phyloP scores from a whole-genome alignment of 1,284 basidiomycete species.

The Fomitopsis palustris region DNA sequence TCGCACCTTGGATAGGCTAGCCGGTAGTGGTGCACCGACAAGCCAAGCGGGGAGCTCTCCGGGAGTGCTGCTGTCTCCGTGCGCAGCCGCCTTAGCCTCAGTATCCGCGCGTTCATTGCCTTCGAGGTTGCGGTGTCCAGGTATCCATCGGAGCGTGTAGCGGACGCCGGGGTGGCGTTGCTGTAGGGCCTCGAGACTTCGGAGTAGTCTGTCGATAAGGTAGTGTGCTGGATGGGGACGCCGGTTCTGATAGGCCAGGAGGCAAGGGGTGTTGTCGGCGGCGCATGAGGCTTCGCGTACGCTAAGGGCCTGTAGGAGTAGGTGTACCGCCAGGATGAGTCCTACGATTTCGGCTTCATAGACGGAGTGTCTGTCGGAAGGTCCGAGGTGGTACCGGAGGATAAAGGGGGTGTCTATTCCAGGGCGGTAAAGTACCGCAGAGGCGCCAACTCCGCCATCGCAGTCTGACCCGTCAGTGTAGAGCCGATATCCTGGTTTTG shows the following conservation, averaged over 20 bases:
- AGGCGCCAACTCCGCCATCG: constrained; percentile 7
- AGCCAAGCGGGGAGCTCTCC: constrained; percentile 7
- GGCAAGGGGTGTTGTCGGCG: constrained; percentile 11
- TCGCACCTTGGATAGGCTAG: constrained; percentile 1
- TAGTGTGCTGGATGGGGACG: constrained; percentile 6
- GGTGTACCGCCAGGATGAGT: constrained; percentile 11
- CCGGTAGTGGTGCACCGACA: constrained; percentile 11
- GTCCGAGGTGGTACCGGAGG: constrained; percentile 22
- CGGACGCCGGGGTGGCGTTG: constrained; percentile 2
- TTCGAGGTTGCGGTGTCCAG: constrained; percentile 15
- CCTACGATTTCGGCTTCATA: constrained; percentile 30
- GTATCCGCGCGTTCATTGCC: constrained; percentile 19
- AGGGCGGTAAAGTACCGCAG: constrained; percentile 3
- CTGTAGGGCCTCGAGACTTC: not conserved
- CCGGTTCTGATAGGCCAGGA: constrained; percentile 4
- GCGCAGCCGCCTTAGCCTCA: constrained; percentile 17
- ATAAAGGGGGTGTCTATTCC: constrained; percentile 1
- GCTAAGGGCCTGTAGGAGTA: not conserved
- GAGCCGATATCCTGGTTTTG: not conserved
- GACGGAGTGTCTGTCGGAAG: constrained; percentile 21
- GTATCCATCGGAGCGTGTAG: constrained; percentile 13
- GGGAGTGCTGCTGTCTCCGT: not conserved
- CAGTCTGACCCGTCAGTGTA: constrained; percentile 10
- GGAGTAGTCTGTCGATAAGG: constrained; percentile 10
- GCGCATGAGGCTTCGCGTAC: not conserved